Evolutionary conservation across 2,329 filamentous ascomycete species (phyloP).

Genomic region (Neopestalotiopsis sp.): DNA sequence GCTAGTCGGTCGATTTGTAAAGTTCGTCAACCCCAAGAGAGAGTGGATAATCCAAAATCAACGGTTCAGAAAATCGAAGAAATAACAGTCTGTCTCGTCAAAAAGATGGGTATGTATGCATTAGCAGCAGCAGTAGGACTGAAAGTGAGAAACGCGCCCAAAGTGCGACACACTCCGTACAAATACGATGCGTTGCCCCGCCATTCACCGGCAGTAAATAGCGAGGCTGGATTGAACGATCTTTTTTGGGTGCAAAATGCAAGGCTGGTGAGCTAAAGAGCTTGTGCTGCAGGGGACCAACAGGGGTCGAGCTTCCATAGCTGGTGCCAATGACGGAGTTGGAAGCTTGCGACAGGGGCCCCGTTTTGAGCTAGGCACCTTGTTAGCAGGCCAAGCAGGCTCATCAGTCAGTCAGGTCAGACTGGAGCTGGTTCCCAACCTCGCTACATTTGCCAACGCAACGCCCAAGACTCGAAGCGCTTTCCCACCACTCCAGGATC

Average conservation of each 20-base stretch:
- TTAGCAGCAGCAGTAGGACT: not conserved
- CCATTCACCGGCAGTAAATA: constrained; percentile 49
- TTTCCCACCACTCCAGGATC: no score
- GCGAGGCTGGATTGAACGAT: constrained; percentile 37
- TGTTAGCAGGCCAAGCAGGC: constrained; percentile 8
- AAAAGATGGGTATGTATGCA: constrained; percentile 6
- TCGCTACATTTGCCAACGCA: not conserved
- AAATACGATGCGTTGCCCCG: constrained; percentile 47
- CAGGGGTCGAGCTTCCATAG: constrained; percentile 13
- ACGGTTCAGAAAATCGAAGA: no score
- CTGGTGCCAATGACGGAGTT: constrained; percentile 11
- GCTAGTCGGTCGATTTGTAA: not conserved
- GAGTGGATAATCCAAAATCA: not conserved
- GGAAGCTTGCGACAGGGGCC: constrained; percentile 14
- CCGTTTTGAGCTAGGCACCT: not conserved
- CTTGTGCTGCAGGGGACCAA: not conserved
- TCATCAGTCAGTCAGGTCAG: not conserved
- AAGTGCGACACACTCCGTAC: constrained; percentile 5
- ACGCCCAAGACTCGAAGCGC: no score
- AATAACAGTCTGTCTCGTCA: not conserved
- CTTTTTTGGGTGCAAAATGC: constrained; percentile 30
- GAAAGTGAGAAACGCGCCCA: not conserved
- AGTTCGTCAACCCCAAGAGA: not conserved
- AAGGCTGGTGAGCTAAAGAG: constrained; percentile 31
- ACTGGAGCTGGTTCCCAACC: not conserved